Percentiles rank a stretch among this genome's conserved stretches.
phyloP scores from a whole-genome alignment of 2,329 filamentous ascomycete genomes.

The Microascus cirrosus region DNA sequence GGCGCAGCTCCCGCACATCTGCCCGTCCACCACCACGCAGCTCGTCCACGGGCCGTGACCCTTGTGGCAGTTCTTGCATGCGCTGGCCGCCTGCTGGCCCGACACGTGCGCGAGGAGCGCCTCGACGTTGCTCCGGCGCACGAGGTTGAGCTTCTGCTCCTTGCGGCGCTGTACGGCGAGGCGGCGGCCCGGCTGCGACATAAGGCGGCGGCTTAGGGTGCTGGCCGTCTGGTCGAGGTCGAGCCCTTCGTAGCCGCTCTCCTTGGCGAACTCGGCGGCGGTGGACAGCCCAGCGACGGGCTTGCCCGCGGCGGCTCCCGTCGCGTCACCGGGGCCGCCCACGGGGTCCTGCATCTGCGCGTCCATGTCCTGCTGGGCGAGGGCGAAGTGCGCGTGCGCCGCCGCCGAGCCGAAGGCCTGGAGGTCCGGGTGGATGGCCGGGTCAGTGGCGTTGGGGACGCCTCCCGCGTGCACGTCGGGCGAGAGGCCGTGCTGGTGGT shows the following conservation, averaged over 20 bases:
- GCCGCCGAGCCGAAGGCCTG: constrained; percentile 12
- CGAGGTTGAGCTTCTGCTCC: constrained; percentile 42
- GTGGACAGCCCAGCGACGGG: constrained; percentile 14
- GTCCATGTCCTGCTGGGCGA: constrained; percentile 11
- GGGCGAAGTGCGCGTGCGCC: constrained; percentile 1
- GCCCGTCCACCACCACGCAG: constrained; percentile 47
- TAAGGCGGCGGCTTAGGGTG: constrained; percentile 42
- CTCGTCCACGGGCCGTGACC: constrained; percentile 47
- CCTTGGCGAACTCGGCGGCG: constrained; percentile 34
- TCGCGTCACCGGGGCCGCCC: constrained; percentile 2
- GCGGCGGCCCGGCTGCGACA: constrained; percentile 34
- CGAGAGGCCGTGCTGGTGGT: constrained; percentile 15
- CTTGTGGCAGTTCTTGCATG: constrained; percentile 50
- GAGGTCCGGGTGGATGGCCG: constrained; percentile 13
- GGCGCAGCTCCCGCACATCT: constrained; percentile 50
- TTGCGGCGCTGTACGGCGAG: constrained; percentile 39
- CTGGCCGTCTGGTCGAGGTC: constrained; percentile 31
- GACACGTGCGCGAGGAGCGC: constrained; percentile 47
- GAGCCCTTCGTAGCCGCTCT: constrained; percentile 33
- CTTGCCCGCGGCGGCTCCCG: constrained; percentile 5
- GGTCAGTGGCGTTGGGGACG: constrained; percentile 10
- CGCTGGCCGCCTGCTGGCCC: constrained; percentile 31
- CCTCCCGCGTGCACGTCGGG: constrained; percentile 18
- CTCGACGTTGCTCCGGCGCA: constrained; percentile 48
- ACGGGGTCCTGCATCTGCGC: constrained; percentile 11